Evolutionary conservation across 768 basidiomycete genomes (phyloP).

Genomic region (Termitomyces heimii): DNA sequence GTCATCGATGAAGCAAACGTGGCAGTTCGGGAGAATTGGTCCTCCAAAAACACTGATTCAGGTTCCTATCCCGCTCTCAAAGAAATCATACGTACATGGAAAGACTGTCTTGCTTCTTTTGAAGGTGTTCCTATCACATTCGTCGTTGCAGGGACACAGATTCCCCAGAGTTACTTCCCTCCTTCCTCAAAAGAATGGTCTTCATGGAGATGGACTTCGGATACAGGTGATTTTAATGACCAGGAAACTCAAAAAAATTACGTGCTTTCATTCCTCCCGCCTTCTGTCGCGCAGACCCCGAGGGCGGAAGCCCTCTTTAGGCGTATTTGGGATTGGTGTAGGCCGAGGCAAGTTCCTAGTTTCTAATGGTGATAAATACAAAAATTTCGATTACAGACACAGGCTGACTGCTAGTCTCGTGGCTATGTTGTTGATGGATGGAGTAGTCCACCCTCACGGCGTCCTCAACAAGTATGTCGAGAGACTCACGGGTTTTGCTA

Average conservation of each 20-base stretch:
- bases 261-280: background rate
- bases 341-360: background rate
- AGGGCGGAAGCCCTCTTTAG: background rate
- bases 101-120: background rate
- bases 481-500: background rate
- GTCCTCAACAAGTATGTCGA: background rate
- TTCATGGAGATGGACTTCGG: background rate
- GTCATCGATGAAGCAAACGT: too few species aligned
- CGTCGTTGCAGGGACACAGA: background rate
- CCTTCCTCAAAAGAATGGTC: background rate
- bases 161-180: background rate
- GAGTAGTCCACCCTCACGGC: background rate
- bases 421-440: background rate
- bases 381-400: background rate
- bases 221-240: background rate
- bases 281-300: background rate
- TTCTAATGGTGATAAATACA: background rate
- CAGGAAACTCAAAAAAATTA: background rate
- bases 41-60: too few species aligned
- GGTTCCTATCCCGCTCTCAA: too few species aligned
- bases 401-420: background rate
- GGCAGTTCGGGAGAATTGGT: too few species aligned
- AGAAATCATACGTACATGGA: background rate
- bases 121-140: background rate
- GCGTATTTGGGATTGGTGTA: background rate